Percentiles rank a stretch among this genome's conserved stretches.
Evolutionary conservation across 306 rosid genomes (phyloP).

Genomic region (Trichosanthes truncata): DNA sequence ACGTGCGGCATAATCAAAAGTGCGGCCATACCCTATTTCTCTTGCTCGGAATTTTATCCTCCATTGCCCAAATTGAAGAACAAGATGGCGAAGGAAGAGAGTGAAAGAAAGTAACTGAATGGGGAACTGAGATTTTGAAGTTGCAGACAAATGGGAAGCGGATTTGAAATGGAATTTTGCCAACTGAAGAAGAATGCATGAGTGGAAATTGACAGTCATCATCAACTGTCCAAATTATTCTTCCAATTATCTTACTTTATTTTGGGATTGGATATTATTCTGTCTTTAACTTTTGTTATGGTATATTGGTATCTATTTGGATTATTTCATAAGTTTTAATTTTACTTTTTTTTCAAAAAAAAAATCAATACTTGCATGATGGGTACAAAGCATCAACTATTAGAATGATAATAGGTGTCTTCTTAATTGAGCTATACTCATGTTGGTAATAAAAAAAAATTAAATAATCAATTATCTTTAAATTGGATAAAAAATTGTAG

Average conservation of each 20-base stretch:
- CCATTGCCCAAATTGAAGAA: conserved; percentile 1
- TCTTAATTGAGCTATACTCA: too few relatives aligned
- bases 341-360: too few relatives aligned
- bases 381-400: too few relatives aligned
- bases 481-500: too few relatives aligned
- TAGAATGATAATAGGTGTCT: too few relatives aligned
- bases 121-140: not conserved
- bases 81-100: too few relatives aligned
- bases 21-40: not conserved
- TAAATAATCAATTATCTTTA: too few relatives aligned
- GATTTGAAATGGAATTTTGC: not conserved
- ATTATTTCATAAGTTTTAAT: not conserved
- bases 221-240: not conserved
- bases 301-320: not conserved
- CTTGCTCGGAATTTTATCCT: not conserved
- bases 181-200: not conserved
- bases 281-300: not conserved
- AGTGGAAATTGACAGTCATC: not conserved
- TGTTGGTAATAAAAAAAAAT: too few relatives aligned
- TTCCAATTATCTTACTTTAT: not conserved
- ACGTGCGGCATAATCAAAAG: conserved; percentile 3
- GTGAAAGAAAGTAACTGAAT: not conserved
- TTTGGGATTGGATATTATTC: not conserved
- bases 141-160: not conserved
- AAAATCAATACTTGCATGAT: too few relatives aligned